A percentile compares a stretch with the other conserved stretches of the same genome.
phyloP scores from a whole-genome alignment of 2,329 filamentous ascomycete genomes.

The Nakataea oryzae region DNA sequence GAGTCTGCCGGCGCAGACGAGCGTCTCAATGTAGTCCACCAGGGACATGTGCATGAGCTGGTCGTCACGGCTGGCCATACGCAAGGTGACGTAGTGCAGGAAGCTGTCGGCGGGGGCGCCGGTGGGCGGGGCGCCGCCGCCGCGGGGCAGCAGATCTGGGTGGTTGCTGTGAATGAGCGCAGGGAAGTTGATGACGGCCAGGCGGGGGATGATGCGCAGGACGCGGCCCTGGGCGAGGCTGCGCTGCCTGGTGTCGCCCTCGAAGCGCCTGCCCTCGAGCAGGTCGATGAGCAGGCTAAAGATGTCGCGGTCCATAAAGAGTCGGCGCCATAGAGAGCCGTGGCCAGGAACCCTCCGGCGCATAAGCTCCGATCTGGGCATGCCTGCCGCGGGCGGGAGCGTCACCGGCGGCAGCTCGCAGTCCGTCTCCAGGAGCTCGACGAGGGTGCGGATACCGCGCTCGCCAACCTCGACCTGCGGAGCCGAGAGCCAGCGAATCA shows the following conservation, averaged over 20 bases:
- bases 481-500: constrained; percentile 41
- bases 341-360: constrained; percentile 33
- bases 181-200: constrained; percentile 34
- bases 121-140: constrained; percentile 12
- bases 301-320: constrained; percentile 34
- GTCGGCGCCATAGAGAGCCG: constrained; percentile 40
- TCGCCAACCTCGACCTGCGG: constrained; percentile 46
- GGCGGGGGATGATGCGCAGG: constrained; percentile 37
- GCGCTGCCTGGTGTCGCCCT: constrained; percentile 22
- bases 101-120: constrained; percentile 18
- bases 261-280: constrained; percentile 17
- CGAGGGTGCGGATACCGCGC: constrained; percentile 36
- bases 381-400: constrained; percentile 10
- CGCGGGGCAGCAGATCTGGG: constrained; percentile 17
- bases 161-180: constrained; percentile 15
- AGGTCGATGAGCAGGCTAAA: constrained; percentile 32
- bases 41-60: constrained; percentile 38
- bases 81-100: constrained; percentile 38
- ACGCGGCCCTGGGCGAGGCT: constrained; percentile 42
- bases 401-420: constrained; percentile 25
- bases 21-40: constrained; percentile 41
- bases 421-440: constrained; percentile 45
- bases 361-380: constrained; percentile 17
- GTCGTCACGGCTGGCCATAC: constrained; percentile 40
- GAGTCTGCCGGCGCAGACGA: constrained; percentile 36